Evolutionary conservation across 176 grass and related monocot species (phyloP), one percentile per base, ranked within the genome.

Genomic region (Bonia amplexicaulis): DNA sequence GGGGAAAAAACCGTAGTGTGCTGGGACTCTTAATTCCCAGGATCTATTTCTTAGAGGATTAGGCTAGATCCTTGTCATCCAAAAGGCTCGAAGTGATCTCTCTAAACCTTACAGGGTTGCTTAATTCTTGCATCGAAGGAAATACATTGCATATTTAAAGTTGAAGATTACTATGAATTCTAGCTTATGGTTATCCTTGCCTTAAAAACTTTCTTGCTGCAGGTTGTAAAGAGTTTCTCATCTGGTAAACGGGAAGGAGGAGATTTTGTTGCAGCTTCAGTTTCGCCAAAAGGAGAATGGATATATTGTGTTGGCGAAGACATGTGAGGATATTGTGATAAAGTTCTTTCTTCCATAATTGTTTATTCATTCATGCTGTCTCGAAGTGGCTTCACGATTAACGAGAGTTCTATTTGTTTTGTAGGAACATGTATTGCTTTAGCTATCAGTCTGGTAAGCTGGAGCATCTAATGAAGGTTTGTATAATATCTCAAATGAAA

Each of bases 231-330:
- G 79, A 96, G 88, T 80, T 99, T 94, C 85, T 99, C 97, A 27
- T 99, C 97, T 68, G 97, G 97, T 72, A 96, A 99, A 66, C 80
- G 82, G 82, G 93, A 94, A 90, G 93, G 97, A 15, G 97, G 97
- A 82, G 91, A 99, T 88, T 99, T 96, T 89, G 88, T 94, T 87
- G 97, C 91, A 66, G 93, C 93, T 70, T 94, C 90, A 54, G 67
- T 99, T 88, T 96, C 97, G 13, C 93, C 97, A 35, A 99, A 99
- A 92, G 97, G 97, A 84, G 93, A 99, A 60, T 99, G 97, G 97
- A 94, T 96, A 78, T 99, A 96, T 76, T 99, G 93, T 85, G 89
- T 99, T 68, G 93, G 97, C 82, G 97, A 99, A 96, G 97, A 99
- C 84, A 94, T 94, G 97, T 99, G 91, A 92, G 92, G 39, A 80